Evolutionary conservation across 1,139 yeast genomes (phyloP).

Genomic region (Candida tetrigidarum): DNA sequence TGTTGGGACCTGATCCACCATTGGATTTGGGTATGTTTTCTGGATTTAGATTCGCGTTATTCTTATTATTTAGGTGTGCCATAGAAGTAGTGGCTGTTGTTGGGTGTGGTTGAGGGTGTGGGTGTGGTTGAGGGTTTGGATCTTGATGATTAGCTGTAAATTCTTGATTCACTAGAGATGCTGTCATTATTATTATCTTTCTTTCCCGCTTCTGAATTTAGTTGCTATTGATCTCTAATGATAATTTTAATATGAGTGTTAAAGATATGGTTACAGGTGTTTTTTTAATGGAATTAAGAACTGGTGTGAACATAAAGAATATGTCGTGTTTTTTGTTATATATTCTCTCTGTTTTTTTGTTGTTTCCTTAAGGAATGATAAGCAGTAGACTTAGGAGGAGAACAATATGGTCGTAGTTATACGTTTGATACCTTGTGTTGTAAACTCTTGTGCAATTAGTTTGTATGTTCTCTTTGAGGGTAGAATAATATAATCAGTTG

Average conservation of each 20-base stretch:
- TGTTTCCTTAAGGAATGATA: no score
- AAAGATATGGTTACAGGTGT: not conserved
- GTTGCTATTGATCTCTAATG: not conserved
- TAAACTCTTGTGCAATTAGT: no score
- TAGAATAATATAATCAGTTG: no score
- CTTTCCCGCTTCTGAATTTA: not conserved
- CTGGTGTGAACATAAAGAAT: conserved; percentile 5
- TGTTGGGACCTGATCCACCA: not conserved
- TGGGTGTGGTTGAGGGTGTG: not conserved
- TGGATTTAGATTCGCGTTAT: not conserved
- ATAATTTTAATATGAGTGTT: conserved; percentile 3
- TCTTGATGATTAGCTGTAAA: not conserved
- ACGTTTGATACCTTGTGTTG: no score
- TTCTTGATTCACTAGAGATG: conserved; percentile 5
- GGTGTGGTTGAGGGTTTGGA: not conserved
- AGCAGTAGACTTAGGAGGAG: no score
- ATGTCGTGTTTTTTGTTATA: not conserved
- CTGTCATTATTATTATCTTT: conserved; percentile 1
- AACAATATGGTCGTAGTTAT: no score
- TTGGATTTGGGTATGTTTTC: not conserved
- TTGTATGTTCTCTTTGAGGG: no score
- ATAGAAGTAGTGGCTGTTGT: not conserved
- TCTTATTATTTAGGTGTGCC: not conserved
- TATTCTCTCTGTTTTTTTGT: not conserved
- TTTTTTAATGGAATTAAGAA: not conserved